Evolutionary conservation across 2,329 filamentous ascomycete genomes (phyloP).

Genomic region (Nemania bipapillata): DNA sequence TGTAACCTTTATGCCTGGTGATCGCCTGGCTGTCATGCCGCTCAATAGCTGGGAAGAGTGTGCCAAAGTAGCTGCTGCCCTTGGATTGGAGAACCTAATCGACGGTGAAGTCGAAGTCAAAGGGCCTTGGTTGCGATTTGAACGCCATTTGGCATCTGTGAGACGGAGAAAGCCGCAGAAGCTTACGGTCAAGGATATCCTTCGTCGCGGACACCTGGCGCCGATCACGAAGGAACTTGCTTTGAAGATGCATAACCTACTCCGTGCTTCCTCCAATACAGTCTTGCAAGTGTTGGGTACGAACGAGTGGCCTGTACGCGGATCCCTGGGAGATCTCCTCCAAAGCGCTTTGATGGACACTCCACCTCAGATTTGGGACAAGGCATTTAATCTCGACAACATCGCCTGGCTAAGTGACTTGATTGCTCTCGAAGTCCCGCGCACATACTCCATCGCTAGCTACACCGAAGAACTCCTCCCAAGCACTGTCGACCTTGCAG

Average conservation of each 20-base stretch:
- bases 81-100: constrained; percentile 61
- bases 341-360: constrained; percentile 62
- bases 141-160: constrained; percentile 58
- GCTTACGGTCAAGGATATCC: constrained; percentile 61
- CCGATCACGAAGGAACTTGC: constrained; percentile 64
- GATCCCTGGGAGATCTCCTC: constrained; percentile 62
- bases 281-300: constrained; percentile 62
- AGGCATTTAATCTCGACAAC: constrained; percentile 59
- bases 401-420: constrained; percentile 61
- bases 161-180: constrained; percentile 45
- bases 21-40: constrained; percentile 65
- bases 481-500: constrained; percentile 62
- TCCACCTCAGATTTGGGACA: constrained; percentile 61
- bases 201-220: constrained; percentile 63
- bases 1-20: constrained; percentile 64
- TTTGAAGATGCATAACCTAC: constrained; percentile 60
- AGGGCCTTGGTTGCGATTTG: constrained; percentile 60
- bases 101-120: constrained; percentile 56
- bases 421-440: constrained; percentile 61
- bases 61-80: constrained; percentile 63
- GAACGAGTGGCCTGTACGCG: constrained; percentile 63
- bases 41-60: constrained; percentile 66
- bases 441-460: constrained; percentile 65
- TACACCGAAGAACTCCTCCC: constrained; percentile 63
- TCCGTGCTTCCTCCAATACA: constrained; percentile 62